Evolutionary conservation across 495 filamentous ascomycete genomes (phyloP).

Genomic region (Aspergillus conjunctus): DNA sequence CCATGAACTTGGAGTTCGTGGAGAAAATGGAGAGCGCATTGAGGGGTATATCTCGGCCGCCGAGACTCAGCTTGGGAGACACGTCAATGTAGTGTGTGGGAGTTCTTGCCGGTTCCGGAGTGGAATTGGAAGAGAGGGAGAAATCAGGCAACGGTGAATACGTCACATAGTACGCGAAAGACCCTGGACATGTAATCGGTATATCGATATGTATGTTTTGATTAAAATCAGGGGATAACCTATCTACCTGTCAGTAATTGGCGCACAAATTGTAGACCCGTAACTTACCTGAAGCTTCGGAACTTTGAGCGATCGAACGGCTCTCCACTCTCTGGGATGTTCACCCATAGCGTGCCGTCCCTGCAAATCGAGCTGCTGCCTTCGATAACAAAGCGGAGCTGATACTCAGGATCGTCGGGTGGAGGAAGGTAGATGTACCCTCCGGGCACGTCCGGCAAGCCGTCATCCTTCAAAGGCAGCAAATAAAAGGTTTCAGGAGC

Average conservation of each 20-base stretch:
- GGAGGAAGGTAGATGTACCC: constrained; percentile 91
- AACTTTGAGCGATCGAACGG: constrained; percentile 77
- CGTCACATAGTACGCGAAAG: constrained; percentile 94
- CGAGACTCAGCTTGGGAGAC: constrained; percentile 74
- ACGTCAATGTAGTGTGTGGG: constrained; percentile 89
- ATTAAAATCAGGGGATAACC: constrained; percentile 90
- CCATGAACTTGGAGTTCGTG: constrained; percentile 98
- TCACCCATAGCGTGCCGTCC: constrained; percentile 92
- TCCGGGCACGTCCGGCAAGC: constrained; percentile 85
- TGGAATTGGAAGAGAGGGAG: constrained; percentile 54
- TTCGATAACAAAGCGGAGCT: constrained; percentile 89
- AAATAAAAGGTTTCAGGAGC: constrained; percentile 66
- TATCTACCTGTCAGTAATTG: constrained; percentile 44
- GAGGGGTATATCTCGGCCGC: constrained; percentile 69
- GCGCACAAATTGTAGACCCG: constrained; percentile 1
- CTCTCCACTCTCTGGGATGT: constrained; percentile 76
- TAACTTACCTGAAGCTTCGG: constrained; percentile 75
- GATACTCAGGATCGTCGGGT: constrained; percentile 67
- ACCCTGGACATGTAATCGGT: constrained; percentile 78
- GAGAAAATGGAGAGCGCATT: constrained; percentile 90
- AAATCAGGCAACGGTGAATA: constrained; percentile 85
- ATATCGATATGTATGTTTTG: constrained; percentile 86
- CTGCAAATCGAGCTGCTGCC: constrained; percentile 95
- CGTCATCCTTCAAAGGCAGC: constrained; percentile 86
- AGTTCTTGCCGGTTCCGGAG: constrained; percentile 64